Base-by-base conservation (phyloP, 2,329 filamentous ascomycete genomes). In the Purpureocillium lavendulum region DNA sequence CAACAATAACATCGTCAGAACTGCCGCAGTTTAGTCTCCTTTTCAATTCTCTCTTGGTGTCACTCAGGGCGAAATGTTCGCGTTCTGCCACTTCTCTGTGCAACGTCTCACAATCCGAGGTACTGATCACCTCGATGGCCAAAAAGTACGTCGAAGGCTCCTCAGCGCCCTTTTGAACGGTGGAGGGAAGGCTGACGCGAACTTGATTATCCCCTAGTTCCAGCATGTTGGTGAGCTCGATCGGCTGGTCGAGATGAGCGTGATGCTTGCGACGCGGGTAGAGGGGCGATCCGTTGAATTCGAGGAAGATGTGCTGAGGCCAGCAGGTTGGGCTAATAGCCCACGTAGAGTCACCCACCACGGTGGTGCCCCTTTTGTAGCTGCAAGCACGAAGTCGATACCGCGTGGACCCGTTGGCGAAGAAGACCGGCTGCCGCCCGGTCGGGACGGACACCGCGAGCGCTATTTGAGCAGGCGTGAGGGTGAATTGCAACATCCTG, bases 171-270 rank as follows among this genome's bases (percentile, higher is more conserved):
- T 36, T n/a, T n/a, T 64, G 61, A 24, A 53, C 56, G 8, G 40
- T 14, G 24, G 41, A 30, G 15, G 52, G 45, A 39, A 65, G 63
- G 45, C 51, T 76, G 49, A 89, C 56, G 4, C 69, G 62, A 3
- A 94, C 54, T 1, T 51, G 56, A 51, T 95, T 94, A 6, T 56
- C 53, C 0, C 85, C 87, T 13, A 61, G 48, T 8, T 52, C 55
- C 5, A 94, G 48, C 15, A 62, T 43, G 9, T 75, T 57, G 1
- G 87, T 88, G 17, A 95, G 64, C 48, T 95, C 87, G 6, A 85
- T 66, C 0, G 89, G 81, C 8, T 87, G 59, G 49, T 94, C 85
- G 49, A 81, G 85, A 10, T 80, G 81, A 52, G 89, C 75, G 45
- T 92, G 81, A 1, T 76, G 58, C 50, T 85, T 87, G 21, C 83